Percentiles rank a stretch among this genome's conserved stretches.
Conservation (phyloP, 257 asterid genomes). For the Nicotiana paniculata region DNA sequence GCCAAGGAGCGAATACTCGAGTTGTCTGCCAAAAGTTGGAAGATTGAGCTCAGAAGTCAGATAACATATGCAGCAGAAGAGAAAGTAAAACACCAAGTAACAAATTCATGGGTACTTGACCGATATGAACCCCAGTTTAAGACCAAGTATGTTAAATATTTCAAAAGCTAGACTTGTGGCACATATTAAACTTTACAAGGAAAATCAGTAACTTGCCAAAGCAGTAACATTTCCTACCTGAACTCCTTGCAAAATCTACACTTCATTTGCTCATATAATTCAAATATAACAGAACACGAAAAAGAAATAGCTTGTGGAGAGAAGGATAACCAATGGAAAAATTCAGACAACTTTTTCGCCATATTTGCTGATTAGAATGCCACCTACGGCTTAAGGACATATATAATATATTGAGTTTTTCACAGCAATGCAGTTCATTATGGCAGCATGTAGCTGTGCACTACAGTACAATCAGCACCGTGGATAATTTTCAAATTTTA, state of each 20-base stretch:
- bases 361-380: neutral
- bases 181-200: neutral
- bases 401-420: neutral
- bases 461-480: neutral
- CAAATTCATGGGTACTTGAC: neutral
- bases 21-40: constrained; percentile 57
- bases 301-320: neutral
- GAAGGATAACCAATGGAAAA: neutral
- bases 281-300: neutral
- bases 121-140: neutral
- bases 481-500: neutral
- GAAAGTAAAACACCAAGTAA: neutral
- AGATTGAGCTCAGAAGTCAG: constrained; percentile 1
- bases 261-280: neutral
- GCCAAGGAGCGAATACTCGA: constrained; percentile 81
- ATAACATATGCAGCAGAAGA: neutral
- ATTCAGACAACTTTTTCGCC: neutral
- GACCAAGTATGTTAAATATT: neutral
- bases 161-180: neutral
- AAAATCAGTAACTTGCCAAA: neutral
- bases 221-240: neutral
- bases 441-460: neutral
- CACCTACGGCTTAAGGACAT: neutral
- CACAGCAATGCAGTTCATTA: neutral
- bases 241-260: neutral